These are phyloP conservation scores for Neocucurbitaria cava DNA, from an alignment of 2,329 filamentous ascomycete genomes.

Conservation along the genomic window DNA sequence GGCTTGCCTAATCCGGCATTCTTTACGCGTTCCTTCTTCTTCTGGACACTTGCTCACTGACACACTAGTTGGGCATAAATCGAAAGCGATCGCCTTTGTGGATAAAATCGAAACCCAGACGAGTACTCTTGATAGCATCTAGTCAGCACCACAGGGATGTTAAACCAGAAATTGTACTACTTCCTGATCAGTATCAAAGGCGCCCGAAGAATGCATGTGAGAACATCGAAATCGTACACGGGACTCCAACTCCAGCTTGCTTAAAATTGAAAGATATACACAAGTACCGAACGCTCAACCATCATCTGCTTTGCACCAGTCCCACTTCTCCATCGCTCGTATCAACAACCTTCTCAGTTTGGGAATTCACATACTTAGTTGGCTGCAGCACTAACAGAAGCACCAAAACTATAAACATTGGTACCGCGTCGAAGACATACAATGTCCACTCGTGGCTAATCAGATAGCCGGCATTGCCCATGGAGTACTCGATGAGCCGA, in stretches of 20 bases:
- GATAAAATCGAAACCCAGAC: not conserved
- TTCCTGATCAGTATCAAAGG: too few species aligned
- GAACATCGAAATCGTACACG: not conserved
- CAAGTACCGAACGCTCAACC: too few species aligned
- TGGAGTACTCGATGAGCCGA: constrained; percentile 58
- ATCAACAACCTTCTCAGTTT: constrained; percentile 3
- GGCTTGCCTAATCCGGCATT: not conserved
- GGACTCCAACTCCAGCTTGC: not conserved
- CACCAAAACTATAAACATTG: constrained; percentile 54
- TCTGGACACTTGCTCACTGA: not conserved
- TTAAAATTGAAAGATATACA: not conserved
- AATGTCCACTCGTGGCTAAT: constrained; percentile 55
- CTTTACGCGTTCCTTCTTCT: not conserved
- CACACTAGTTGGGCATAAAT: too few species aligned
- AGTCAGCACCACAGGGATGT: not conserved
- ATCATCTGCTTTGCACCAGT: not conserved
- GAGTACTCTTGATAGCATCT: not conserved
- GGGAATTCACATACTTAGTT: constrained; percentile 21
- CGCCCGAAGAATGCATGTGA: not conserved
- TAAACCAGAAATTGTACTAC: not conserved
- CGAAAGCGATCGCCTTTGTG: not conserved
- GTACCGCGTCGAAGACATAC: constrained; percentile 57
- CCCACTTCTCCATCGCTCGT: constrained; percentile 12
- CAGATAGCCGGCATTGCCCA: constrained; percentile 56
- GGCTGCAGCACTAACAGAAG: constrained; percentile 44